These are phyloP conservation scores for Penicillium capsulatum DNA, from an alignment of 2,329 filamentous ascomycete species.

Conservation along the genomic window DNA sequence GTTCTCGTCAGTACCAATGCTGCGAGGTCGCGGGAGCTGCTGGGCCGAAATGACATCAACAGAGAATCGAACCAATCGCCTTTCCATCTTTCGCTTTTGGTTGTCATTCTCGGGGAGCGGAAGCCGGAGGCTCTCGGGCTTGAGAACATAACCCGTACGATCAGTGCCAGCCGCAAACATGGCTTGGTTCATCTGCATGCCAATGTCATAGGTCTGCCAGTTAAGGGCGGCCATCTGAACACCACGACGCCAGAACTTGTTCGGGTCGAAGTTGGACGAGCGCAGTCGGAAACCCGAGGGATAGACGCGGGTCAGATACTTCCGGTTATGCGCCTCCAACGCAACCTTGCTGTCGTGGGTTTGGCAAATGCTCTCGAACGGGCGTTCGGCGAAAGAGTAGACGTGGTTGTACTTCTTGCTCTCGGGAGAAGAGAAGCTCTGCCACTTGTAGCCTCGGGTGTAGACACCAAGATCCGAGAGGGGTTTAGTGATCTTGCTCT, in stretches of 20 bases:
- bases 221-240: conserved; percentile 98
- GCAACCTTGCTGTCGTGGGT: conserved; percentile 70
- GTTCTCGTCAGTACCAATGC: conserved; percentile 65
- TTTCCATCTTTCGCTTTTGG: conserved; percentile 60
- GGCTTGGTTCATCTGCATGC: conserved; percentile 93
- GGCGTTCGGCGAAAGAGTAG: conserved; percentile 88
- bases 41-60: conserved; percentile 92
- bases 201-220: conserved; percentile 95
- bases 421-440: conserved; percentile 70
- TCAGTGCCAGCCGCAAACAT: conserved; percentile 93
- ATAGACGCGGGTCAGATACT: conserved; percentile 89
- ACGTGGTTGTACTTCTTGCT: conserved; percentile 91
- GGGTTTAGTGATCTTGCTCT: conserved; percentile 79
- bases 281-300: conserved; percentile 75
- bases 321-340: conserved; percentile 85
- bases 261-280: conserved; percentile 91
- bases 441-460: conserved; percentile 74
- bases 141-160: conserved; percentile 85
- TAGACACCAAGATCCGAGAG: conserved; percentile 83
- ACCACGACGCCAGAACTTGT: conserved; percentile 88
- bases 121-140: conserved; percentile 73
- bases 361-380: conserved; percentile 75
- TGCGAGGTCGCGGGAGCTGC: conserved; percentile 79
- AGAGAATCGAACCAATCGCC: conserved; percentile 77
- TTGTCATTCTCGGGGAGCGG: conserved; percentile 23